Base-by-base conservation (phyloP, 139 green algal genomes). In the Parachlorella kessleri region DNA sequence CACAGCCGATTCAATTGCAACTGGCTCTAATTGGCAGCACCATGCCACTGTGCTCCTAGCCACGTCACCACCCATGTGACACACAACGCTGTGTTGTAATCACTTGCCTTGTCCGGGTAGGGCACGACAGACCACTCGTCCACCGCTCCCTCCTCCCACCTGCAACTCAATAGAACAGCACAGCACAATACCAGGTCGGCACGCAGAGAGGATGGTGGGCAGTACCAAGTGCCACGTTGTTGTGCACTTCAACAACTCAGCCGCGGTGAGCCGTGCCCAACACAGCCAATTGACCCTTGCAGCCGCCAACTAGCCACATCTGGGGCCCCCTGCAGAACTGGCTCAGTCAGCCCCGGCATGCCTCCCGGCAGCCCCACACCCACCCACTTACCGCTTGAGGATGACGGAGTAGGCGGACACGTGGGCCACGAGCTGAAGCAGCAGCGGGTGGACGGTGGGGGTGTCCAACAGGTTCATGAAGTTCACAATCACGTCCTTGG, bases 361-460 rank as follows among this genome's bases (percentile, higher is more conserved):
- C n/a, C n/a, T n/a, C n/a, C n/a, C n/a, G n/a, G n/a, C n/a, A n/a
- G n/a, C n/a, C n/a, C n/a, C n/a, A n/a, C n/a, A n/a, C n/a, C n/a
- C n/a, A n/a, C n/a, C n/a, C n/a, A n/a, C n/a, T n/a, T 76, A 93
- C 85, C 85, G 88, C 30, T 85, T 68, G 40, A 95, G 70, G 26
- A 92, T 87, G 71, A 95, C 91, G 10, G 85, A 78, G 85, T 94
- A 92, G 5, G 93, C 84, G 6, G 78, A 85, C 14, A 95, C 90
- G 66, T 96, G 92, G 1, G 94, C 91, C 38, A 98, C 89, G 54
- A 96, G 79, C 88, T 97, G 92, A 70, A 97, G 80, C 70, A 98
- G 85, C 64, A 93, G 73, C 2, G 90, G 90, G 74, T 94, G 87
- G 55, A 96, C 84, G 3, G 54, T 39, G 2, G 80, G 42, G 0